phyloP scores from a whole-genome alignment of 1,284 basidiomycete species.

The Amylostereum areolatum region DNA sequence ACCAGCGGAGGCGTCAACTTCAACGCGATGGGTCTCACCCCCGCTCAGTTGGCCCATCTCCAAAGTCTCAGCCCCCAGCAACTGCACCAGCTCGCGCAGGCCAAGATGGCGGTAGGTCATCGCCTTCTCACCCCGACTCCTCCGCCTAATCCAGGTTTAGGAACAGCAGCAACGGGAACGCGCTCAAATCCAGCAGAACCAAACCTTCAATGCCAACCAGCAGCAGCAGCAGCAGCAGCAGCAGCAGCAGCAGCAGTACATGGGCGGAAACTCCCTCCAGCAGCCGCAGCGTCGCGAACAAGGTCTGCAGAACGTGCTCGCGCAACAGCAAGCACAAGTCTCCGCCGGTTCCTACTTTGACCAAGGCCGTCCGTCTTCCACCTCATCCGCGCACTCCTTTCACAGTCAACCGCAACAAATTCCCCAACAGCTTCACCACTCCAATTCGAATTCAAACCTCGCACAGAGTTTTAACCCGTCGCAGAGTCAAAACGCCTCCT shows the following conservation, averaged over 20 bases:
- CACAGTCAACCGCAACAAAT: background rate
- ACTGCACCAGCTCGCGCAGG: conserved; percentile 10
- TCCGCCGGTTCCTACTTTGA: background rate
- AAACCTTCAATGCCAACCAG: background rate
- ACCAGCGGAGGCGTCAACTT: conserved; percentile 1
- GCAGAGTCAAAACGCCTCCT: too few relatives aligned
- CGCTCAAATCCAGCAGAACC: conserved; percentile 4
- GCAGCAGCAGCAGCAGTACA: conserved; percentile 1
- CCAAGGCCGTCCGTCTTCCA: background rate
- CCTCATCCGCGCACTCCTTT: background rate
- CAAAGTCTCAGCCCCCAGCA: conserved; percentile 14
- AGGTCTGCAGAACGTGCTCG: background rate
- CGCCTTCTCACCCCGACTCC: too few relatives aligned
- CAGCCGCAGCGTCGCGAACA: background rate
- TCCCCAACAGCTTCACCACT: conserved; percentile 9
- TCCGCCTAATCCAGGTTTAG: background rate
- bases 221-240: conserved; percentile 7
- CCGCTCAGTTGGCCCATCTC: conserved; percentile 14
- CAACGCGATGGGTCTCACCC: conserved; percentile 9
- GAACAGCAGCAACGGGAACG: conserved; percentile 10
- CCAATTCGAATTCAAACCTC: background rate
- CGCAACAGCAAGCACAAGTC: background rate
- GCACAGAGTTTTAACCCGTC: too few relatives aligned
- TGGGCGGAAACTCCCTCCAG: background rate
- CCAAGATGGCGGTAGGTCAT: conserved; percentile 4